Conservation (phyloP, 1,284 basidiomycete genomes). For the Apiotrichum sp. region DNA sequence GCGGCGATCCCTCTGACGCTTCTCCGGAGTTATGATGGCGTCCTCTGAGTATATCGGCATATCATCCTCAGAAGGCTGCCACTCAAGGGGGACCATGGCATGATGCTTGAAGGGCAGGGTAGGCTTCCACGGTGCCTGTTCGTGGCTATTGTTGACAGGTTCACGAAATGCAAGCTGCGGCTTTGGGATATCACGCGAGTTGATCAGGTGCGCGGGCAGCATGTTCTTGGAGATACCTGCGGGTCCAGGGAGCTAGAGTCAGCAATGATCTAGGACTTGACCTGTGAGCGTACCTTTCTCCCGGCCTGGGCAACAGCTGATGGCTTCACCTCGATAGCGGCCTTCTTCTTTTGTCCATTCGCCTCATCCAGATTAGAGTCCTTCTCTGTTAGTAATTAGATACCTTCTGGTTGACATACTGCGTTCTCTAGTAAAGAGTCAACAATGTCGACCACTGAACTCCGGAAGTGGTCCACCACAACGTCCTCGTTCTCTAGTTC, state of each 20-base stretch:
- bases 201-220: conserved; percentile 52
- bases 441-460: conserved; percentile 67
- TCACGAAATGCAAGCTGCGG: conserved; percentile 68
- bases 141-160: conserved; percentile 55
- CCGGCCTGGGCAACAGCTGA: conserved; percentile 22
- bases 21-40: neutral
- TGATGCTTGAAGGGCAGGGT: conserved; percentile 61
- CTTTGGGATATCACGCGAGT: conserved; percentile 65
- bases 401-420: conserved; percentile 49
- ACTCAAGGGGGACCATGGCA: conserved; percentile 66
- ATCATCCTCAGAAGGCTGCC: conserved; percentile 15
- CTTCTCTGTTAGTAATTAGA: conserved; percentile 41
- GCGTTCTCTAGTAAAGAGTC: conserved; percentile 80
- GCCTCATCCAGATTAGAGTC: conserved; percentile 76
- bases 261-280: neutral
- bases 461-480: conserved; percentile 70
- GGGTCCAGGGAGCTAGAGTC: conserved; percentile 31
- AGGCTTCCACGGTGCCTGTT: conserved; percentile 56
- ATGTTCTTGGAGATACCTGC: neutral
- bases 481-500: conserved; percentile 63
- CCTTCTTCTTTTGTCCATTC: conserved; percentile 63
- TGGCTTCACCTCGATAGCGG: conserved; percentile 37
- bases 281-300: conserved; percentile 2
- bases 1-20: neutral
- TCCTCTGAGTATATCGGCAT: neutral